Evolutionary conservation across 2,329 filamentous ascomycete species (phyloP), one percentile per base, ranked within the genome.

Genomic region (Gaeumannomyces tritici): DNA sequence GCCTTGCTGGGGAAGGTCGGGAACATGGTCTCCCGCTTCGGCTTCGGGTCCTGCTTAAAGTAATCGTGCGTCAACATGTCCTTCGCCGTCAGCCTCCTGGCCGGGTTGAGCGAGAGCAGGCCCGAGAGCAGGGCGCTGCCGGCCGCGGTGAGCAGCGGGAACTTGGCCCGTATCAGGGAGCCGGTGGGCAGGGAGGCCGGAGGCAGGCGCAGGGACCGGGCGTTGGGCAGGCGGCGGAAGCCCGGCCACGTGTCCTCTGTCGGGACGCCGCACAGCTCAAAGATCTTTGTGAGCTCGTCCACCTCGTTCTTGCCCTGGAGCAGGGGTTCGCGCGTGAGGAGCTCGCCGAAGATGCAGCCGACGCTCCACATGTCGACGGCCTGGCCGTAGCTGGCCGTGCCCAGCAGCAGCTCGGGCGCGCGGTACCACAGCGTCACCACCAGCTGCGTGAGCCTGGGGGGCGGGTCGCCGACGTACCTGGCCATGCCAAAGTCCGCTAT

Each of bases 401-500:
- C 95, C 3, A 98, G 85, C 2, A 99, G 83, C 13, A 98, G 83
- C 75, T 98, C 95, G 0, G 95, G 95, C 0, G 90, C 84, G 63
- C 95, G 90, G 74, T 99, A 99, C 95, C 95, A 99, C 8, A 99
- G 83, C 8, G 95, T 99, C 24, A 98, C 93, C 65, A 99, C 95
- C 58, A 98, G 84, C 72, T 93, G 89, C 2, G 95, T 98, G 64
- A 98, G 82, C 65, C 89, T 89, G 1, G 87, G 83, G 5, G 80
- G 79, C 4, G 93, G 92, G 68, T 91, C 86, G 60, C 89, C 89
- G 62, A 90, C 89, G 76, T 95, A 95, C 31, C 95, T 85, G 4
- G 95, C 93, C 91, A 99, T 97, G 73, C 95, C 95, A 72, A 99
- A 99, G 76, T 99, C 95, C 64, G 95, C 95, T 66, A 99, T 88